Evolutionary conservation across 257 asterid species (phyloP), one percentile per base, ranked within the genome.

Genomic region (Marsdenia floribunda): DNA sequence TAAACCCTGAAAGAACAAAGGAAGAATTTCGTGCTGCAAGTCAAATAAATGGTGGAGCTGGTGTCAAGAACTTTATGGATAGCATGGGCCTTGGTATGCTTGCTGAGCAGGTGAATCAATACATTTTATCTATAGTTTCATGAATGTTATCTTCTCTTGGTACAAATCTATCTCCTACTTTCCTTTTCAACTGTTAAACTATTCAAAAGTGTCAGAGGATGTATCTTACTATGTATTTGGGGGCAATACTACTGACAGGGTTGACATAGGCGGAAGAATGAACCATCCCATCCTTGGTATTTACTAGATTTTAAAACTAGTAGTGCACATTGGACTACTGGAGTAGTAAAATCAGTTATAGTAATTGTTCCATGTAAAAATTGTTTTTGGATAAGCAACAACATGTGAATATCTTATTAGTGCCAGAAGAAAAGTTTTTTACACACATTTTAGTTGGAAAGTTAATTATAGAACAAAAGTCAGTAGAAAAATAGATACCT

Each of bases 11-110:
- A 77, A 88, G 72, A 78, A 72, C 83, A 35, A 91, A 78, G 83
- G 86, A 91, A 80, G 91, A 88, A 59, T 71, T 84, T 64, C 83
- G 78, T 22, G 83, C 90, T 60, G 76, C 71, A 49, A 83, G 77
- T 74, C 80, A 82, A 80, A 71, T 71, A 4, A 75, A 75, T 67
- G 85, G 81, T 73, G 86, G 80, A 60, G 79, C 72, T 29, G 88
- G 80, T 24, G 84, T 83, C 11, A 91, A 82, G 76, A 82, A 79
- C 81, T n/a, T 89, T 6, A 85, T 91, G 90, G 87, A 83, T 74
- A 82, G 88, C 74, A 85, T 91, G 92, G 96, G 97, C 70, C 86
- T 91, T 15, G 92, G 93, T 69, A 76, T 75, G 83, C 78, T 88
- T 80, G 87, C 83, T 68, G 85, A 82, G 33, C 90, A 89, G 92